Percentiles rank a stretch among this genome's conserved stretches.
These are phyloP conservation scores for Cladosporium sphaerospermum DNA, from an alignment of 2,329 filamentous ascomycete genomes.

Conservation along the genomic window DNA sequence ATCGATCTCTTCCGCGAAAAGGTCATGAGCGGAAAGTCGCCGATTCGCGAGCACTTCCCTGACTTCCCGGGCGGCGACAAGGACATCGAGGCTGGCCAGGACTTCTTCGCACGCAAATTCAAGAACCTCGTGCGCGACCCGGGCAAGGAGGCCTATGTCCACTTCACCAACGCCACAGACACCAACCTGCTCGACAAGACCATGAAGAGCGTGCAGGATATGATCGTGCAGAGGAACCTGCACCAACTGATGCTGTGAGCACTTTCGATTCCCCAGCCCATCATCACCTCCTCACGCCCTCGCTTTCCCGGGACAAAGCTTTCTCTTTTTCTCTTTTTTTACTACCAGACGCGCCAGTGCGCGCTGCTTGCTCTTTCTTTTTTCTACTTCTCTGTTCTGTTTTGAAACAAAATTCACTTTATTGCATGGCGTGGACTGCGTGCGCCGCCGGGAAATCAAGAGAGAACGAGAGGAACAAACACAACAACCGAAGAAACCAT, in stretches of 20 bases:
- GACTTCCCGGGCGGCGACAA: constrained; percentile 40
- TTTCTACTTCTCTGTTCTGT: background rate
- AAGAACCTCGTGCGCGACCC: constrained; percentile 44
- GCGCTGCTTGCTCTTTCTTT: background rate
- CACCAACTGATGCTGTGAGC: constrained; percentile 42
- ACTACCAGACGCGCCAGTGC: background rate
- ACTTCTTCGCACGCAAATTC: constrained; percentile 48
- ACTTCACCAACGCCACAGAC: constrained; percentile 49
- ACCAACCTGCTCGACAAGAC: constrained; percentile 47
- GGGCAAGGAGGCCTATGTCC: constrained; percentile 47
- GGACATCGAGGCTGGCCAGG: constrained; percentile 43
- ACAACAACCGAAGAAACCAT: background rate
- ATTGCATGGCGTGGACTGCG: constrained; percentile 4
- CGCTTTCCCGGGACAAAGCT: constrained; percentile 5
- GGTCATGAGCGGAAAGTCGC: constrained; percentile 40
- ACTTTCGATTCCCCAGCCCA: constrained; percentile 5
- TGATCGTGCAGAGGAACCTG: constrained; percentile 49
- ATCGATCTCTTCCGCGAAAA: constrained; percentile 49
- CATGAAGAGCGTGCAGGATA: constrained; percentile 48
- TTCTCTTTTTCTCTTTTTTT: constrained; percentile 3
- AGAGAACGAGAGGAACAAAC: background rate
- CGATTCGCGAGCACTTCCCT: constrained; percentile 45
- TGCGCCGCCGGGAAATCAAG: background rate
- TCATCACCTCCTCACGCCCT: constrained; percentile 3
- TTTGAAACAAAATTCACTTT: background rate